Percentiles rank a stretch among this genome's conserved stretches.
Evolutionary conservation across 495 filamentous ascomycete species (phyloP).

Genomic region (Aspergillus sclerotioniger): DNA sequence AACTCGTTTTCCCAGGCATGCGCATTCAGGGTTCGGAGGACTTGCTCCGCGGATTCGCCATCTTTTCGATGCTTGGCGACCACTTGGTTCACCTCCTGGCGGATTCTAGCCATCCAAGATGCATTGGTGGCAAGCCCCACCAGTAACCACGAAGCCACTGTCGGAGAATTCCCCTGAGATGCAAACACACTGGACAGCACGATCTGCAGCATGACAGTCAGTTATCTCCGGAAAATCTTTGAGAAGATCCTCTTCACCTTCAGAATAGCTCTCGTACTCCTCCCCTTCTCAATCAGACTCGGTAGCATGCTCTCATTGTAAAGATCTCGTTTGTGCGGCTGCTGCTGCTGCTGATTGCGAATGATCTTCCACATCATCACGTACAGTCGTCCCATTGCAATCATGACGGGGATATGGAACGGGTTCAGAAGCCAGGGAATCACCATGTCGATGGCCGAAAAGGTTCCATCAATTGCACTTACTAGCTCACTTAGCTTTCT

Average conservation of each 20-base stretch:
- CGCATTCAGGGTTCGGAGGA: neutral
- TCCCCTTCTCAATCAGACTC: neutral
- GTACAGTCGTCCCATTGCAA: neutral
- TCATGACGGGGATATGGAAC: neutral
- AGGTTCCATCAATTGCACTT: neutral
- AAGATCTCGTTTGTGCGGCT: neutral
- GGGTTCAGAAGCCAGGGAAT: constrained; percentile 6
- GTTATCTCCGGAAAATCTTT: no score
- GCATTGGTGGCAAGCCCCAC: constrained; percentile 4
- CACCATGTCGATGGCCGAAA: constrained; percentile 3
- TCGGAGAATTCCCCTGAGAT: constrained; percentile 5
- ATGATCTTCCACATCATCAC: neutral
- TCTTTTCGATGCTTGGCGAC: neutral
- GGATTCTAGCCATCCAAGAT: constrained; percentile 1
- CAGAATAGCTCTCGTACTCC: neutral
- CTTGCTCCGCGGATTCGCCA: neutral
- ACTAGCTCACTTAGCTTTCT: neutral
- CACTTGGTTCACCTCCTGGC: constrained; percentile 7
- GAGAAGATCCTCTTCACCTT: neutral
- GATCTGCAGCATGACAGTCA: neutral
- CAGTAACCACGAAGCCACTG: neutral
- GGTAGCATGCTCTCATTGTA: neutral
- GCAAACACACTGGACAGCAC: neutral
- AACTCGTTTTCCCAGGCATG: constrained; percentile 1
- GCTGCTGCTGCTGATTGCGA: neutral